phyloP scores from a whole-genome alignment of 1,284 basidiomycete species.

The Ustilago lituana region DNA sequence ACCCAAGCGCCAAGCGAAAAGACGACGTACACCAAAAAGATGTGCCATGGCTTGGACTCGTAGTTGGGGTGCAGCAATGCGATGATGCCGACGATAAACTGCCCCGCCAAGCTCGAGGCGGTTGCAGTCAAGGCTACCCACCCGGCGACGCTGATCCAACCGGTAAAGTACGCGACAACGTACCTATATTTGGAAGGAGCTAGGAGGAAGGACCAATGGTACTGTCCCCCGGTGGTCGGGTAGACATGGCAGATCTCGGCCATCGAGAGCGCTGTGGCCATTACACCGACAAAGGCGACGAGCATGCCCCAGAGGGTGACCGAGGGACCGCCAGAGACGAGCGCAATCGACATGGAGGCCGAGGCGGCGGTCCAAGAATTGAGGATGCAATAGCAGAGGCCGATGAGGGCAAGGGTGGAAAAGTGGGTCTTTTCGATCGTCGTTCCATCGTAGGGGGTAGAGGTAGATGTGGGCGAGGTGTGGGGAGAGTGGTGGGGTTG shows the following conservation, averaged over 20 bases:
- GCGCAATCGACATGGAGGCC: conserved; percentile 55
- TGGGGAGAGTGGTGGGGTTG: not conserved
- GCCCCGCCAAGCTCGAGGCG: conserved; percentile 52
- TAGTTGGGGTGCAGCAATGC: conserved; percentile 67
- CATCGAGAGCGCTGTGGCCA: conserved; percentile 65
- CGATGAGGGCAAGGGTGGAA: conserved; percentile 39
- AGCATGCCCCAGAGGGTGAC: conserved; percentile 68
- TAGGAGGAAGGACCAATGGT: conserved; percentile 67
- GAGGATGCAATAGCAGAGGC: conserved; percentile 53
- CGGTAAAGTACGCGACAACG: conserved; percentile 57
- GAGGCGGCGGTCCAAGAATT: conserved; percentile 65
- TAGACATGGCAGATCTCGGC: conserved; percentile 65
- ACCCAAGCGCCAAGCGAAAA: conserved; percentile 50
- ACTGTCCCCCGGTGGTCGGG: conserved; percentile 67
- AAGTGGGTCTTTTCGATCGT: conserved; percentile 31
- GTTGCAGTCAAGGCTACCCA: conserved; percentile 68
- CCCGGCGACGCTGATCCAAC: conserved; percentile 61
- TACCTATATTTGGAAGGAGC: conserved; percentile 59
- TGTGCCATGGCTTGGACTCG: conserved; percentile 54
- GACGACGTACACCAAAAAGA: conserved; percentile 56
- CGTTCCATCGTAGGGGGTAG: not conserved
- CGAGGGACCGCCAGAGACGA: conserved; percentile 67
- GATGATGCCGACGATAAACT: conserved; percentile 68
- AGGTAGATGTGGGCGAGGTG: not conserved
- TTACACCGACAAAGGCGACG: conserved; percentile 63